Base-by-base conservation (phyloP, 495 filamentous ascomycete species). In the Xylaria cubensis region DNA sequence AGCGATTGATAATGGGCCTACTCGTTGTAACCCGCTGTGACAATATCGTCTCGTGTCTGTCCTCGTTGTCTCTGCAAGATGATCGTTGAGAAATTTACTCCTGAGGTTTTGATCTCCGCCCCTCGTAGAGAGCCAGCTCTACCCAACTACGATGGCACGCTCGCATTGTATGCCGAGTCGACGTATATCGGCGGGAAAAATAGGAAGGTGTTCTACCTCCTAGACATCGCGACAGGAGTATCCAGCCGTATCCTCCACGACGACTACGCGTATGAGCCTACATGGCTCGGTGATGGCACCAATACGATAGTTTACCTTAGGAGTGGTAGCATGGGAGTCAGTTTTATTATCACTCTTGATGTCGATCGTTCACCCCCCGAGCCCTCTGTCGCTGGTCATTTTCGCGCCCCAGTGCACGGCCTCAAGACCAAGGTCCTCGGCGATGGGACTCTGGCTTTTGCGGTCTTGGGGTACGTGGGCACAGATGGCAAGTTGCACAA, bases 141-240 rank as follows among this genome's bases (percentile, higher is more conserved):
- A 8, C 78, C 80, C 17, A 80, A 76, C 59, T 64, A 71, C 24
- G 77, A 79, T 41, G 80, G 77, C 42, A 78, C 74, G 0, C 41
- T 71, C 12, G 74, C 55, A 17, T 70, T 81, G 39, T 81, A 75
- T 69, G 72, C 50, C 21, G 72, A 72, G 19, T 77, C 77, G 21
- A 75, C 70, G 17, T 71, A 77, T 42, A 68, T 76, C 19, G 75
- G 62, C 56, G 70, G 69, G 64, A 67, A 50, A 1, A 77, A 72
- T 24, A 53, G 66, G 8, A 73, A 74, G n/a, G 72, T 72, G 58
- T 48, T 76, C 48, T 67, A 72, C 24, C 50, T 78, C 36, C 71
- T 78, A 62, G 44, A 77, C n/a, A 67, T 81, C 21, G 63, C 68
- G 36, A 70, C 69, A 0, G 75, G 75, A 24, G 21, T 46, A 0